phyloP scores from a whole-genome alignment of 2,329 filamentous ascomycete species.

The Ramularia collo-cygni region DNA sequence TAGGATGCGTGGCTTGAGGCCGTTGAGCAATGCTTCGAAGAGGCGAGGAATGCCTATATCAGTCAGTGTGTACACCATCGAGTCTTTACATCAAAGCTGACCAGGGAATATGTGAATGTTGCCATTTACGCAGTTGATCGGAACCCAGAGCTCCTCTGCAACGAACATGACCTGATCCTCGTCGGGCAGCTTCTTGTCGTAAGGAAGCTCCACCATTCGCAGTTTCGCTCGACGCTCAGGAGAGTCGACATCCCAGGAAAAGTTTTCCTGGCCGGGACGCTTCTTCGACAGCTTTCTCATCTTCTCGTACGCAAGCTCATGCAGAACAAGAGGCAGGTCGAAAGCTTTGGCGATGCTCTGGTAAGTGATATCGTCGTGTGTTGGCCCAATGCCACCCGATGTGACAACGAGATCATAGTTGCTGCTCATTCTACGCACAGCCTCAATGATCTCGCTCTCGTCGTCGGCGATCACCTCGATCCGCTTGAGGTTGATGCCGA shows the following conservation, averaged over 20 bases:
- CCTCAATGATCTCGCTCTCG: conserved; percentile 82
- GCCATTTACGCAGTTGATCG: conserved; percentile 78
- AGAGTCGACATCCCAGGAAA: conserved; percentile 79
- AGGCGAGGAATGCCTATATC: conserved; percentile 62
- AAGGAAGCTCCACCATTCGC: conserved; percentile 84
- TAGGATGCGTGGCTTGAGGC: conserved; percentile 63
- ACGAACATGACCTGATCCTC: conserved; percentile 73
- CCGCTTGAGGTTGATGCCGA: conserved; percentile 66
- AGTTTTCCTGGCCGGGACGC: conserved; percentile 60
- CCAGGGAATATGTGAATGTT: conserved; percentile 88
- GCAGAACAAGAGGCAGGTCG: conserved; percentile 64
- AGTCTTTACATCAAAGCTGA: too few relatives aligned
- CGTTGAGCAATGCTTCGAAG: conserved; percentile 72
- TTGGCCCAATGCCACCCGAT: conserved; percentile 86
- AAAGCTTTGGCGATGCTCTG: conserved; percentile 89
- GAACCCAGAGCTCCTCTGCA: conserved; percentile 80
- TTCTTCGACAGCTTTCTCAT: conserved; percentile 79
- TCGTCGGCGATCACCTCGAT: conserved; percentile 93
- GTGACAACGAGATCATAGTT: conserved; percentile 94
- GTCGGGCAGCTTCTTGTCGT: conserved; percentile 55
- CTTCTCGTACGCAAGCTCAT: conserved; percentile 66
- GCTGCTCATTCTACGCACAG: conserved; percentile 75
- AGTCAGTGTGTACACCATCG: too few relatives aligned
- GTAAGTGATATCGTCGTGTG: conserved; percentile 98
- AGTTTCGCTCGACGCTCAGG: conserved; percentile 72